Evolutionary conservation across 2,329 filamentous ascomycete species (phyloP).

Genomic region (Exutisphaerella laricina): DNA sequence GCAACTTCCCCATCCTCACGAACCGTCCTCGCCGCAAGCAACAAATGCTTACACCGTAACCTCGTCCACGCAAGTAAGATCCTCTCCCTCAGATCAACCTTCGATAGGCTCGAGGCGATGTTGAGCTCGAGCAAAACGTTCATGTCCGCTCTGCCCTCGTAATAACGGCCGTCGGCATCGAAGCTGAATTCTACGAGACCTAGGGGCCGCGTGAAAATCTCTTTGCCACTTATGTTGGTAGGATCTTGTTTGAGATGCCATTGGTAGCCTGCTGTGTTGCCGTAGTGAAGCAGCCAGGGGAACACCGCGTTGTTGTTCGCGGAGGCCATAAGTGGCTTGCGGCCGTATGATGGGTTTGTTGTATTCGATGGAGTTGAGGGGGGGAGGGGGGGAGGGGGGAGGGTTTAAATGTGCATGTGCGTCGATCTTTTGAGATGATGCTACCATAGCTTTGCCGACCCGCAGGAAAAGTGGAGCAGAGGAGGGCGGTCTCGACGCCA

Average conservation of each 20-base stretch:
- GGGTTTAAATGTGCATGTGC: no score
- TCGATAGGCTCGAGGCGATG: slow-evolving; percentile 30
- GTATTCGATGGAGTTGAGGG: no score
- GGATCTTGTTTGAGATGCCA: slow-evolving; percentile 32
- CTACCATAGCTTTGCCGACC: no score
- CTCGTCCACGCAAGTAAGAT: slow-evolving; percentile 39
- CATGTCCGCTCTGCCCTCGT: slow-evolving; percentile 44
- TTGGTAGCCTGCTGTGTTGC: slow-evolving; percentile 32
- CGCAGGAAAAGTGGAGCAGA: no score
- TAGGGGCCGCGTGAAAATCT: slow-evolving; percentile 34
- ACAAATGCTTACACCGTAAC: slow-evolving; percentile 36
- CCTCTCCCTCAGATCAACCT: slow-evolving; percentile 30
- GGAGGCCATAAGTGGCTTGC: no score
- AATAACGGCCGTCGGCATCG: slow-evolving; percentile 41
- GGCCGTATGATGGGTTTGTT: no score
- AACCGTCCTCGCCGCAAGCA: slow-evolving; percentile 34
- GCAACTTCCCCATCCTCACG: slow-evolving; percentile 9
- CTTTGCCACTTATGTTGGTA: slow-evolving; percentile 19
- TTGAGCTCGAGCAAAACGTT: slow-evolving; percentile 36
- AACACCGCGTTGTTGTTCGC: no score
- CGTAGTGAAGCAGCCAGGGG: slow-evolving; percentile 39
- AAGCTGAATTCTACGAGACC: slow-evolving; percentile 43
- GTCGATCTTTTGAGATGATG: no score
- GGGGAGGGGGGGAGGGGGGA: no score
- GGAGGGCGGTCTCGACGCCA: no score